Percentiles rank a stretch among this genome's conserved stretches.
Evolutionary conservation across 2,329 filamentous ascomycete species (phyloP).

Genomic region (Penicillium italicum): DNA sequence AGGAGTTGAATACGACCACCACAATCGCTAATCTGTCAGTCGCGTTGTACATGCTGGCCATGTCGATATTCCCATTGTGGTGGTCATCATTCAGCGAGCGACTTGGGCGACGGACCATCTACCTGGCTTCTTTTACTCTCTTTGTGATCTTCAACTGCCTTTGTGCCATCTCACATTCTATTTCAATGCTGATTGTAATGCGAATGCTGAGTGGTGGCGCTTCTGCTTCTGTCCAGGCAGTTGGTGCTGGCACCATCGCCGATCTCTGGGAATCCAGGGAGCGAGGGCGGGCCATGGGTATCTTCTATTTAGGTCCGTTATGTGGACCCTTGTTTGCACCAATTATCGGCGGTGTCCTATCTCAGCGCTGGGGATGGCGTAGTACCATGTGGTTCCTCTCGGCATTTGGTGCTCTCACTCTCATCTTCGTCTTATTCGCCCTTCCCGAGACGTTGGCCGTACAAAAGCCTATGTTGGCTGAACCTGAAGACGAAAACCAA

Average conservation of each 20-base stretch:
- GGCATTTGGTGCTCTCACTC: constrained; percentile 58
- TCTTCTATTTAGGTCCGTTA: constrained; percentile 77
- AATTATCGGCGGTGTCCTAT: constrained; percentile 71
- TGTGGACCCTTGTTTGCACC: constrained; percentile 71
- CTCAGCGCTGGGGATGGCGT: constrained; percentile 67
- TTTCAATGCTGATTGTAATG: constrained; percentile 74
- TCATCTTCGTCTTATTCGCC: constrained; percentile 41
- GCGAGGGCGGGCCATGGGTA: constrained; percentile 73
- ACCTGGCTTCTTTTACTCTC: constrained; percentile 68
- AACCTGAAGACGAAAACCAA: constrained; percentile 22
- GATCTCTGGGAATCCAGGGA: constrained; percentile 74
- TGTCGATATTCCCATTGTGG: constrained; percentile 83
- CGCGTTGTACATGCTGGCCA: constrained; percentile 75
- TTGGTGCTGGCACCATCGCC: constrained; percentile 77
- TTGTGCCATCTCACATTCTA: constrained; percentile 64
- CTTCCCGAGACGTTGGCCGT: constrained; percentile 44
- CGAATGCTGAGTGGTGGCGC: constrained; percentile 71
- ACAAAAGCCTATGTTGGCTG: constrained; percentile 31
- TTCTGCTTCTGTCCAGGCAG: constrained; percentile 74
- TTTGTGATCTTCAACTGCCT: constrained; percentile 69
- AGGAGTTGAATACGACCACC: constrained; percentile 58
- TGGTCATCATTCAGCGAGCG: constrained; percentile 78
- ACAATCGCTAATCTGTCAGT: constrained; percentile 72
- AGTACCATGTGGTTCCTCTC: constrained; percentile 74
- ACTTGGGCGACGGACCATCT: constrained; percentile 70